These are phyloP conservation scores for Quercus aquifolioides DNA, from an alignment of 306 rosid species.

Conservation along the genomic window DNA sequence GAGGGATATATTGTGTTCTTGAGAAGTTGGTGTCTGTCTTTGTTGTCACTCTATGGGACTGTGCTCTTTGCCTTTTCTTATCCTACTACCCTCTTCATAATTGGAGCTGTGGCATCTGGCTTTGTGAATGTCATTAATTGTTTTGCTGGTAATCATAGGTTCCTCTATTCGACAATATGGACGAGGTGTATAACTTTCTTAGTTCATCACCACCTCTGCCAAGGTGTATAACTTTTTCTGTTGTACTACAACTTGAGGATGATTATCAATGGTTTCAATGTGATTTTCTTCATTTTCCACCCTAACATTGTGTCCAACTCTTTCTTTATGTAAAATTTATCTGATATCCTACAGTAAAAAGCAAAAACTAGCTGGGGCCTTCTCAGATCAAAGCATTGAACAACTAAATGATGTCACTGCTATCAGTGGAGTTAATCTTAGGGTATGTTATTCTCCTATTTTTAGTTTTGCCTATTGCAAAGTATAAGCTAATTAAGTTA, in stretches of 20 bases:
- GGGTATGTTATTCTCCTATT: constrained; percentile 51
- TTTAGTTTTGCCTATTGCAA: not conserved
- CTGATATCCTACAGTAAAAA: constrained; percentile 55
- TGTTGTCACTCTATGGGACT: not conserved
- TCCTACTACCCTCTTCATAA: not conserved
- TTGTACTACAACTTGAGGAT: no score
- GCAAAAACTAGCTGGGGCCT: constrained; percentile 75
- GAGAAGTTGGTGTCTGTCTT: not conserved
- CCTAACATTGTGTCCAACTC: no score
- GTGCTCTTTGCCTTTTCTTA: not conserved
- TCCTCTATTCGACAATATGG: no score
- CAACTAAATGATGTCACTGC: constrained; percentile 95
- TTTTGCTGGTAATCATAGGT: no score
- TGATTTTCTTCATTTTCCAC: no score
- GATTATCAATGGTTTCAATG: no score
- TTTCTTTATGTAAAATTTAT: no score
- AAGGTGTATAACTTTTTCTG: no score
- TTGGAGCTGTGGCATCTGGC: constrained; percentile 18
- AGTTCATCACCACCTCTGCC: no score
- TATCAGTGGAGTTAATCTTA: constrained; percentile 94
- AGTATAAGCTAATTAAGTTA: not conserved
- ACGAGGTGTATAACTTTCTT: no score
- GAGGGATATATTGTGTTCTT: not conserved
- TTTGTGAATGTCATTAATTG: constrained; percentile 20
- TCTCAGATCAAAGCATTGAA: constrained; percentile 82